Percentiles rank a stretch among this genome's conserved stretches.
These are phyloP conservation scores for Keithomyces neogunnii DNA, from an alignment of 2,329 filamentous ascomycete species.

Conservation along the genomic window DNA sequence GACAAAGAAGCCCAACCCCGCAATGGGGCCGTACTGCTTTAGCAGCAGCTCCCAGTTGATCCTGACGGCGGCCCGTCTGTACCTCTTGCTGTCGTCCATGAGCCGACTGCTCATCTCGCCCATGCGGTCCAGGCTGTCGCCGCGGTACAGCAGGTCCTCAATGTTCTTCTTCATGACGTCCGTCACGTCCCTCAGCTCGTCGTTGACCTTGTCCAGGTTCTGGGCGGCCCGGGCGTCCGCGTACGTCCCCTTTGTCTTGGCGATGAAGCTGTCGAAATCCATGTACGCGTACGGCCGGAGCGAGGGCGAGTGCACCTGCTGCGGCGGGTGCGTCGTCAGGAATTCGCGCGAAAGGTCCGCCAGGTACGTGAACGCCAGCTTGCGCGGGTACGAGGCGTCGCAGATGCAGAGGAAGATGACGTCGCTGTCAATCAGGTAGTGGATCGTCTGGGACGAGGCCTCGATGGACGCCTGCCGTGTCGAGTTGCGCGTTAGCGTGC, in stretches of 20 bases:
- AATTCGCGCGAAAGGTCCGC: conserved; percentile 88
- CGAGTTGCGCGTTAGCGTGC: conserved; percentile 78
- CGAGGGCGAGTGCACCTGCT: conserved; percentile 63
- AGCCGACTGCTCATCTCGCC: conserved; percentile 84
- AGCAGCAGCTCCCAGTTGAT: conserved; percentile 97
- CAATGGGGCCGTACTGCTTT: conserved; percentile 95
- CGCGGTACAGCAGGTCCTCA: conserved; percentile 90
- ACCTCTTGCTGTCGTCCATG: conserved; percentile 90
- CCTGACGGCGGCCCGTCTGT: conserved; percentile 80
- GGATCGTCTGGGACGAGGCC: conserved; percentile 70
- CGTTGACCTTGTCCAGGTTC: conserved; percentile 91
- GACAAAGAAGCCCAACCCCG: conserved; percentile 70
- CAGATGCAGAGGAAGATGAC: conserved; percentile 91
- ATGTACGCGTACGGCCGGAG: conserved; percentile 93
- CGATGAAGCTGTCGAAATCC: conserved; percentile 96
- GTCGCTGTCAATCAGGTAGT: conserved; percentile 79
- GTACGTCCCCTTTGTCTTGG: conserved; percentile 86
- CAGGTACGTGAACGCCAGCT: conserved; percentile 97
- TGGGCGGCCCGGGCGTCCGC: conserved; percentile 83
- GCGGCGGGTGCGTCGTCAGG: conserved; percentile 67
- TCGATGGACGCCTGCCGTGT: conserved; percentile 91
- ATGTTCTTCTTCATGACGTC: conserved; percentile 99
- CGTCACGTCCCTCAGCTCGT: conserved; percentile 94
- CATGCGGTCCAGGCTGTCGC: conserved; percentile 93
- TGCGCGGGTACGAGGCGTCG: conserved; percentile 89